Base-by-base conservation (phyloP, 2,329 filamentous ascomycete genomes). In the Fusarium subglutinans region DNA sequence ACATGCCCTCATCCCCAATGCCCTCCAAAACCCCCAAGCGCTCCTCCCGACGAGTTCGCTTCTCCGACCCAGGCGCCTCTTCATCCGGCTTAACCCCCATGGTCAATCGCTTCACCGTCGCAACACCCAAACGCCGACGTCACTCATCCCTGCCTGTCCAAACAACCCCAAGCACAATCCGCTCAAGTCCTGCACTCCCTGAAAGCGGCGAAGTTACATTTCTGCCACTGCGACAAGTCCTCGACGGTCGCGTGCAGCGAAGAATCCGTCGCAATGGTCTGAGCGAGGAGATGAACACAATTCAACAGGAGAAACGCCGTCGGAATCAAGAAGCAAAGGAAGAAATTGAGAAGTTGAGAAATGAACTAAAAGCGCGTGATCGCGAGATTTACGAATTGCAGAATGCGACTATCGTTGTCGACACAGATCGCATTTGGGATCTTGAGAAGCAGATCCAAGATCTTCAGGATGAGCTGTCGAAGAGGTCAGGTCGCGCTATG, bases 81-180 rank as follows among this genome's bases (percentile, higher is more conserved):
- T 77, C 75, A 5, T 90, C 87, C 2, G 89, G 90, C 5, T 80
- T 91, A 35, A 91, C 90, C 3, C 90, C 90, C 3, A 87, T 90
- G 82, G 81, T 91, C 48, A 83, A 84, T 43, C 86, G 88, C 26
- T 84, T 89, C 0, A 84, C 84, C 3, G 82, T 91, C 66, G 55
- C 73, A 77, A 80, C 78, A 64, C 73, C 80, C 60, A 61, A 84
- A 43, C 83, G 83, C 20, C 84, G 83, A 22, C 84, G 87, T 11
- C 84, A 87, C 28, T 84, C 84, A 59, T 88, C 87, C 1, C 84
- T 85, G 1, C 84, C 87, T 3, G 73, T 79, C 5, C 74, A 70
- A 37, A 60, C 56, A 41, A 59, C 71, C 24, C 72, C 78, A 14
- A 78, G 65, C 53, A 73, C 73, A 28, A 26, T 47, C 26, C 53